Base-by-base conservation (phyloP, 2,329 filamentous ascomycete species). In the Phoma herbarum region DNA sequence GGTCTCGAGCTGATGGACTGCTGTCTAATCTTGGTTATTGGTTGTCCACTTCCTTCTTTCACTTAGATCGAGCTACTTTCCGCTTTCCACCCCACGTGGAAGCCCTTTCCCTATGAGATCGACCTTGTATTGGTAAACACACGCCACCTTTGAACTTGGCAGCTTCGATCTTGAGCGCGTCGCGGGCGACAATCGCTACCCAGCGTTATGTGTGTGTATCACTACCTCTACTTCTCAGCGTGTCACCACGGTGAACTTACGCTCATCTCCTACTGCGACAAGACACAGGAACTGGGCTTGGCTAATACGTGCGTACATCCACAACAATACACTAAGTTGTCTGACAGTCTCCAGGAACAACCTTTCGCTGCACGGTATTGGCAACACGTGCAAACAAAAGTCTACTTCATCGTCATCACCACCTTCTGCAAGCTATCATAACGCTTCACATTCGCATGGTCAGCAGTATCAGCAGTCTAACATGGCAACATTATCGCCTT, bases 151-250 rank as follows among this genome's bases (percentile, higher is more conserved):
- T 28, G 42, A 22, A 37, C 23, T 42, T 35, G 47, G 47, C 16
- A 52, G 23, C 18, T 4, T 44, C 28, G 26, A 37, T 47, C 52
- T 63, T 55, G 64, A 29, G 47, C 37, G 59, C 48, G 46, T 52
- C 39, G 26, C 42, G 37, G 42, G 39, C 51, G 59, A 61, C 56
- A 57, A 54, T 52, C 26, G 57, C 57, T 46, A 41, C 52, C 59
- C 44, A 47, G 45, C 52, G 62, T 47, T 48, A 78, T 78, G 76
- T 78, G 76, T 61, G 47, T 64, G 7, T 78, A 76, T 67, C 62
- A 64, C 18, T 77, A 77, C 64, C 57, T 71, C 49, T 76, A 73
- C 62, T 74, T 69, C 53, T 68, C 68, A 6, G 26, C 45, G 23
- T 78, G 76, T 63, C 61, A 58, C 57, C 76, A 78, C 65, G 63